Conservation (phyloP, 306 rosid species). For the Crotalaria pallida region DNA sequence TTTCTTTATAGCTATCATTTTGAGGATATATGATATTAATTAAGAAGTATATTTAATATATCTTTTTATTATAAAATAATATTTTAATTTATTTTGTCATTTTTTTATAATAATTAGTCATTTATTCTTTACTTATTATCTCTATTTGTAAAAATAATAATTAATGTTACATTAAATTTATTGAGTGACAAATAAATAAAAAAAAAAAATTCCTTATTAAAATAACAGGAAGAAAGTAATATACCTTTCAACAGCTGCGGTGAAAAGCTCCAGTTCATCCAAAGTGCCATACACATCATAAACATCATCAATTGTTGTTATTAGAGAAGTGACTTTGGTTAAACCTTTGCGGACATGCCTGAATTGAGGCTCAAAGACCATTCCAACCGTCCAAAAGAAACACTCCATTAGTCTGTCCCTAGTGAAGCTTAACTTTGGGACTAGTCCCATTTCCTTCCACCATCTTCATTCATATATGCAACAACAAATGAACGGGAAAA, state of each 20-base stretch:
- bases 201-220: no score
- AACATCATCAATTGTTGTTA: constrained; percentile 45
- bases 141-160: no score
- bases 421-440: constrained; percentile 38
- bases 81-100: no score
- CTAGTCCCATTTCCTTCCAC: constrained; percentile 49
- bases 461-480: constrained; percentile 30
- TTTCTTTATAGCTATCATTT: no score
- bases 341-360: constrained; percentile 34
- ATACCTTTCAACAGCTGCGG: constrained; percentile 45
- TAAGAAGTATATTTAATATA: no score
- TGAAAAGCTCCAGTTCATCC: constrained; percentile 48
- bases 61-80: no score
- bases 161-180: no score
- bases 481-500: background rate
- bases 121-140: no score
- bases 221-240: no score
- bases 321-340: constrained; percentile 37
- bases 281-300: constrained; percentile 51
- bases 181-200: no score
- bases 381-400: constrained; percentile 42
- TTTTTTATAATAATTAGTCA: no score
- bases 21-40: no score
- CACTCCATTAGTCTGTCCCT: constrained; percentile 52
- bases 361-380: constrained; percentile 33